Base-by-base conservation (phyloP, 2,329 filamentous ascomycete species). In the Graphilbum sp. region DNA sequence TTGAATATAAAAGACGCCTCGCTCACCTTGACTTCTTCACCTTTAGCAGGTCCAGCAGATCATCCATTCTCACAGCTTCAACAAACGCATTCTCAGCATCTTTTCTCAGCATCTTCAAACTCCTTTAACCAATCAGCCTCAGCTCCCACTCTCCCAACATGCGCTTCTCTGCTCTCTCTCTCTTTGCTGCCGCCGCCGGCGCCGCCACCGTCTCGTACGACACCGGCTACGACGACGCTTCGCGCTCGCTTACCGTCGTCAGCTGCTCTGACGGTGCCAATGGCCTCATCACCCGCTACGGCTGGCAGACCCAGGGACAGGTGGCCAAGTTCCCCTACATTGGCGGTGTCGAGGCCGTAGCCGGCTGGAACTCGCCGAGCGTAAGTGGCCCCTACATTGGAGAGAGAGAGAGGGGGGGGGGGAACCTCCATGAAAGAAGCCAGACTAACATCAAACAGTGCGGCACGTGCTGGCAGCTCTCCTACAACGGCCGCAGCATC, bases 131-230 rank as follows among this genome's bases (percentile, higher is more conserved):
- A n/a, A n/a, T n/a, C n/a, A n/a, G n/a, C n/a, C n/a, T n/a, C n/a
- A n/a, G n/a, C n/a, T n/a, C n/a, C n/a, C n/a, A n/a, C n/a, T n/a
- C n/a, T n/a, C n/a, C n/a, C n/a, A n/a, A n/a, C n/a, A n/a, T n/a
- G n/a, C n/a, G n/a, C n/a, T n/a, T n/a, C n/a, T n/a, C n/a, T n/a
- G n/a, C n/a, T n/a, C n/a, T n/a, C n/a, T n/a, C n/a, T n/a, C n/a
- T n/a, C n/a, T n/a, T n/a, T n/a, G n/a, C n/a, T n/a, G n/a, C n/a
- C n/a, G n/a, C n/a, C n/a, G n/a, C n/a, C n/a, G n/a, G n/a, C n/a
- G n/a, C n/a, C n/a, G n/a, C n/a, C n/a, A n/a, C n/a, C n/a, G 79
- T 86, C 50, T 78, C 76, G 46, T 88, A 77, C 57, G 81, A 87
- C 59, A 58, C 61, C 17, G 73, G 67, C 52, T 90, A 83, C 60